Evolutionary conservation across 768 basidiomycete genomes (phyloP).

Genomic region (Sarcodon aspratus): DNA sequence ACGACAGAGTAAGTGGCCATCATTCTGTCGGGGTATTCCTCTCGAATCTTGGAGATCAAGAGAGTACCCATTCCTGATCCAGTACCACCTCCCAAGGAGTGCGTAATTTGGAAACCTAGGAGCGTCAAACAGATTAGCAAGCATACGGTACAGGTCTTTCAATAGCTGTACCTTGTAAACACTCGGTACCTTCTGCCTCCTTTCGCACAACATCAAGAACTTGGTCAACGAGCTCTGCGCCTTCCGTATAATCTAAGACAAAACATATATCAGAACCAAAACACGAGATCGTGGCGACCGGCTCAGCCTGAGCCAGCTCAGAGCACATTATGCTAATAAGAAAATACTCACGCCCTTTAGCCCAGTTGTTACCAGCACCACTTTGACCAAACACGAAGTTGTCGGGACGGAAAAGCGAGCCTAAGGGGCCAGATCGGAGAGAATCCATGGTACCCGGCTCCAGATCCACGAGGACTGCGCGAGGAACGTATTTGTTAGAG

Average conservation of each 20-base stretch:
- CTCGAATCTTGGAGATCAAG: constrained; percentile 96
- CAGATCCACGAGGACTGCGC: constrained; percentile 93
- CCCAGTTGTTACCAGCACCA: constrained; percentile 99
- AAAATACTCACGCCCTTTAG: constrained; percentile 85
- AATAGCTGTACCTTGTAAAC: constrained; percentile 73
- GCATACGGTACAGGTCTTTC: background rate
- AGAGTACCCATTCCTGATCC: constrained; percentile 99
- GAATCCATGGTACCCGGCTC: constrained; percentile 98
- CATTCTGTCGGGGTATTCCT: constrained; percentile 99
- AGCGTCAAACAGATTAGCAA: constrained; percentile 4
- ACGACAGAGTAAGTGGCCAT: constrained; percentile 99
- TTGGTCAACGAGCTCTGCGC: constrained; percentile 96
- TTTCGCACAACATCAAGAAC: constrained; percentile 98
- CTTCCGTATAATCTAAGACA: constrained; percentile 73
- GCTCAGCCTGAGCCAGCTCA: constrained; percentile 1
- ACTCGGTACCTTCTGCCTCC: constrained; percentile 96
- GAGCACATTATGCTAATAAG: background rate
- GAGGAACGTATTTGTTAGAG: constrained; percentile 95
- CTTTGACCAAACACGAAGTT: constrained; percentile 98
- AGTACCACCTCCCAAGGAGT: constrained; percentile 97
- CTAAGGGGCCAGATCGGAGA: constrained; percentile 82
- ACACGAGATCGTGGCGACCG: constrained; percentile 6
- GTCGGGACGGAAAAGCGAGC: constrained; percentile 91
- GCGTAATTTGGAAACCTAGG: constrained; percentile 95
- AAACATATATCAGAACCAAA: constrained; percentile 10